Evolutionary conservation across 495 filamentous ascomycete species (phyloP).

Genomic region (Bombardia bombarda): DNA sequence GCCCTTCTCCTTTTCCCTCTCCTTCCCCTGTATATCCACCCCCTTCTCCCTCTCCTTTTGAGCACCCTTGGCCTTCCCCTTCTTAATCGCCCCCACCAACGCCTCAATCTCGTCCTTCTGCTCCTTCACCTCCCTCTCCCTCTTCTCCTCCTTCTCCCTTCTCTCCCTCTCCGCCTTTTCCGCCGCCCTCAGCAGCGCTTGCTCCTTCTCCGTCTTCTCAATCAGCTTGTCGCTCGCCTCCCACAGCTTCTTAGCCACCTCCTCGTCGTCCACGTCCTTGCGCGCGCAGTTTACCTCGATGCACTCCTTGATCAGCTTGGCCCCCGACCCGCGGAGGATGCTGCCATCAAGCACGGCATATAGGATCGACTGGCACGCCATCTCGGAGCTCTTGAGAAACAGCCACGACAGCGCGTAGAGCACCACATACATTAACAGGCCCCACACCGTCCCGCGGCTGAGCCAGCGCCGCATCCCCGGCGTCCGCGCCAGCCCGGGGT

Average conservation of each 20-base stretch:
- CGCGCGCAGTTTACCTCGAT: constrained; percentile 60
- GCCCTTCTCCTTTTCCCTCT: constrained; percentile 11
- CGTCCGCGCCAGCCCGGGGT: constrained; percentile 78
- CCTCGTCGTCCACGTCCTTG: constrained; percentile 70
- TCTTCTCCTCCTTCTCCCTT: constrained; percentile 31
- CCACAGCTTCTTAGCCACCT: constrained; percentile 76
- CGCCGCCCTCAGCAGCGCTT: constrained; percentile 65
- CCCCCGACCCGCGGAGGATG: constrained; percentile 53
- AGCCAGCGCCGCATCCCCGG: constrained; percentile 83
- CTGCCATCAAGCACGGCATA: constrained; percentile 75
- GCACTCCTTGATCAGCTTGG: constrained; percentile 82
- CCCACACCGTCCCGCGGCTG: constrained; percentile 74
- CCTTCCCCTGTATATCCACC: no score
- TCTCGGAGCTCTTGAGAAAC: constrained; percentile 70
- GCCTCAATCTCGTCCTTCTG: constrained; percentile 35
- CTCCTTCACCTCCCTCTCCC: constrained; percentile 21
- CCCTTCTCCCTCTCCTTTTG: constrained; percentile 1
- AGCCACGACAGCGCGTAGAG: constrained; percentile 80
- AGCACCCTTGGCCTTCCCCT: constrained; percentile 33
- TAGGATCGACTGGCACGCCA: constrained; percentile 81
- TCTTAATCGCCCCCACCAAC: constrained; percentile 30
- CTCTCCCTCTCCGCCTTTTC: constrained; percentile 41
- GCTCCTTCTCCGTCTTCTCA: constrained; percentile 72
- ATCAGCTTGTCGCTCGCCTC: constrained; percentile 79
- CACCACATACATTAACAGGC: constrained; percentile 67